phyloP scores from a whole-genome alignment of 805 yeast genomes.

The Myxozyma mucilagina region DNA sequence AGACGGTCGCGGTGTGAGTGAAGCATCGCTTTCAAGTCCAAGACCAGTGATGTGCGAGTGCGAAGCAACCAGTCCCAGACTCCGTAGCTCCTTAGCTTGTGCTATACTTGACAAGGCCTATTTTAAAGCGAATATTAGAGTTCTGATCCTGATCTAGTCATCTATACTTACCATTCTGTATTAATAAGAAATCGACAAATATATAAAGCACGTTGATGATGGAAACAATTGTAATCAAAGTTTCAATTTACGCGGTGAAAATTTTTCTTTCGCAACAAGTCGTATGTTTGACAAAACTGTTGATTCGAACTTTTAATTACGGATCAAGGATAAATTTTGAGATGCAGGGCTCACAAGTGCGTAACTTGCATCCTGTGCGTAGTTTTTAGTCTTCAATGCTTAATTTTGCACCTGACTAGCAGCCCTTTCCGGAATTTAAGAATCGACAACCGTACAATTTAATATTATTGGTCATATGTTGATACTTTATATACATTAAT shows the following conservation, averaged over 20 bases:
- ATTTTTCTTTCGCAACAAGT: too few species aligned
- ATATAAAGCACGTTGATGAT: too few species aligned
- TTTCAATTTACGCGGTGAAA: too few species aligned
- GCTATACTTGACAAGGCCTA: constrained; percentile 39
- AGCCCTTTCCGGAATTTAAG: too few species aligned
- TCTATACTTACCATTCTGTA: too few species aligned
- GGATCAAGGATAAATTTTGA: not conserved
- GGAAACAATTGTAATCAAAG: too few species aligned
- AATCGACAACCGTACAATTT: not conserved
- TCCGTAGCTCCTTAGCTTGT: constrained; percentile 52
- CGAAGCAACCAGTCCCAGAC: constrained; percentile 88
- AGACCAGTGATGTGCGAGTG: constrained; percentile 96
- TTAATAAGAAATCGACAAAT: too few species aligned
- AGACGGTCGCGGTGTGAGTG: constrained; percentile 71
- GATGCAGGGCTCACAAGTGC: not conserved
- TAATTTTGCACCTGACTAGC: not conserved
- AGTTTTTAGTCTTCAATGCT: not conserved
- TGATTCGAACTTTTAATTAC: too few species aligned
- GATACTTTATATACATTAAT: too few species aligned
- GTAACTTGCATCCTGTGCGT: not conserved
- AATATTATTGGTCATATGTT: not conserved
- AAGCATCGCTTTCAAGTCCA: constrained; percentile 81
- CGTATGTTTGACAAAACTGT: not conserved
- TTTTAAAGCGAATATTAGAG: not conserved
- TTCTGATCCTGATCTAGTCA: not conserved